Conservation (phyloP, 345 rosid species). For the Xanthoceras sorbifolium region DNA sequence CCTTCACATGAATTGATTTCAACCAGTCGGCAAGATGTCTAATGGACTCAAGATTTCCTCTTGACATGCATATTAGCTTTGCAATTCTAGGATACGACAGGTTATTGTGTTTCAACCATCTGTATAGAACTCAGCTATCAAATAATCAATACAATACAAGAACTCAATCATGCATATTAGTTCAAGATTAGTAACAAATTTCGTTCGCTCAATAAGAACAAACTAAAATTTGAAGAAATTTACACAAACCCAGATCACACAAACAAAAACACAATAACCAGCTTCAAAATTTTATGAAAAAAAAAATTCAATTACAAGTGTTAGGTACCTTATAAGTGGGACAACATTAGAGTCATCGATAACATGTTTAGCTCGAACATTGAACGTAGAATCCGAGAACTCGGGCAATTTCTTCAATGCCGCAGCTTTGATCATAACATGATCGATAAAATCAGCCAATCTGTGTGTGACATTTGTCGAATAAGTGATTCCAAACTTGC, state of each 20-base stretch:
- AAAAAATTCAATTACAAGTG: background rate
- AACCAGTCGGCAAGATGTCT: constrained; percentile 63
- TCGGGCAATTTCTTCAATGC: constrained; percentile 63
- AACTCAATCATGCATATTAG: background rate
- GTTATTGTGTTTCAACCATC: constrained; percentile 93
- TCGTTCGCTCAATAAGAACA: background rate
- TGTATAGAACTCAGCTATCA: constrained; percentile 32
- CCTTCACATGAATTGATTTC: constrained; percentile 73
- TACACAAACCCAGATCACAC: background rate
- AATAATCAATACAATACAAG: constrained; percentile 9
- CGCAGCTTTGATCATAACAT: constrained; percentile 84
- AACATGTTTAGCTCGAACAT: constrained; percentile 57
- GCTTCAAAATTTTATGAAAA: background rate
- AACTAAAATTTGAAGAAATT: background rate
- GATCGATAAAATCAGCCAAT: constrained; percentile 63
- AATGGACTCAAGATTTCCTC: constrained; percentile 68
- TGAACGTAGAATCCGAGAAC: constrained; percentile 50
- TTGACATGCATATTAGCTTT: constrained; percentile 66
- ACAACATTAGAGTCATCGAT: constrained; percentile 68
- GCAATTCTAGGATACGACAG: constrained; percentile 75
- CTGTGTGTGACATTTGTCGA: constrained; percentile 60
- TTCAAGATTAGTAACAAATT: background rate
- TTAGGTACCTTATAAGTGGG: constrained; percentile 69
- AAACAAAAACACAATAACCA: constrained; percentile 7
- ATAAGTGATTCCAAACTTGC: constrained; percentile 84